Evolutionary conservation across 305 asterid genomes (phyloP).

Genomic region (Fraxinus sp.): DNA sequence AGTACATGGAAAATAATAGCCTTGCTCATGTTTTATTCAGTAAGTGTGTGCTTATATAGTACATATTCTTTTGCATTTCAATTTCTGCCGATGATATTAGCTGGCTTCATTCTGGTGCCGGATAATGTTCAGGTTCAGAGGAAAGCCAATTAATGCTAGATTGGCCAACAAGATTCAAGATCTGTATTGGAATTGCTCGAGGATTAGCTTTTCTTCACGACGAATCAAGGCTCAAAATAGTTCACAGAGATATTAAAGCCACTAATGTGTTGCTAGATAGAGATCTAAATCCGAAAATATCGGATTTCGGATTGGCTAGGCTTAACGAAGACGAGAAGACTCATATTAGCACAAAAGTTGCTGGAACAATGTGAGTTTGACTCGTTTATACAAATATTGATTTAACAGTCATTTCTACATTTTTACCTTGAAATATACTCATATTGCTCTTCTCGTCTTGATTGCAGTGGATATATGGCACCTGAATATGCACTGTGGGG

Average conservation of each 20-base stretch:
- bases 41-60: background rate
- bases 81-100: background rate
- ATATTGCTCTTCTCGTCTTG: background rate
- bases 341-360: slow-evolving; percentile 42
- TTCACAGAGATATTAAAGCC: slow-evolving; percentile 53
- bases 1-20: slow-evolving; percentile 54
- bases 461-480: slow-evolving; percentile 20
- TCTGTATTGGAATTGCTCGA: slow-evolving; percentile 49
- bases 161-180: slow-evolving; percentile 47
- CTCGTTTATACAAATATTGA: background rate
- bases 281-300: slow-evolving; percentile 40
- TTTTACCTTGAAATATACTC: background rate
- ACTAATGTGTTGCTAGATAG: slow-evolving; percentile 46
- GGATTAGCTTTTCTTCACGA: slow-evolving; percentile 59
- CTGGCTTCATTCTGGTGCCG: background rate
- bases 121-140: slow-evolving; percentile 30
- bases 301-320: slow-evolving; percentile 51
- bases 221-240: slow-evolving; percentile 47
- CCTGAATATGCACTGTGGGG: slow-evolving; percentile 20
- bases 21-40: slow-evolving; percentile 50
- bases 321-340: slow-evolving; percentile 40
- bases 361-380: slow-evolving; percentile 45
- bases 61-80: background rate
- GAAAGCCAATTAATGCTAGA: slow-evolving; percentile 36
- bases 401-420: background rate